Percentiles rank a stretch among this genome's conserved stretches.
phyloP scores from a whole-genome alignment of 345 rosid genomes.

The Eucalyptus shirleyi region DNA sequence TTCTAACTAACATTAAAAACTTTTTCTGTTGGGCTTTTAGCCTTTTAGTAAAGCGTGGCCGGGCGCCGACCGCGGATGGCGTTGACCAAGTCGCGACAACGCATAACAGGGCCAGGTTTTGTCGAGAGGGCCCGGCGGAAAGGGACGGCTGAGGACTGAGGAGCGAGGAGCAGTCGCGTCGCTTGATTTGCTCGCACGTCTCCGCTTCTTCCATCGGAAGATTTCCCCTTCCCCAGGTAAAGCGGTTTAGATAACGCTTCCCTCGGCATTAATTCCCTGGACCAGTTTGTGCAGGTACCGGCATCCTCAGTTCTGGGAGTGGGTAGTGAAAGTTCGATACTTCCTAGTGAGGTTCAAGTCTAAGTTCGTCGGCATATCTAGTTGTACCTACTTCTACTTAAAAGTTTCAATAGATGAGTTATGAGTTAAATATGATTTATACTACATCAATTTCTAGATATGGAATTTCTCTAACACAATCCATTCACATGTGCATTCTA shows the following conservation, averaged over 20 bases:
- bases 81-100: neutral
- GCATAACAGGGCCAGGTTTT: neutral
- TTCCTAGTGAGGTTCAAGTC: rapidly evolving
- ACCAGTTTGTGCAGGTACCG: neutral
- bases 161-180: neutral
- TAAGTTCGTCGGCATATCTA: rapidly evolving
- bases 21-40: neutral
- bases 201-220: neutral
- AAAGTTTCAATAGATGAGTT: rapidly evolving
- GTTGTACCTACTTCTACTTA: rapidly evolving
- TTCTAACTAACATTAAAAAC: neutral
- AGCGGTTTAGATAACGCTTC: neutral
- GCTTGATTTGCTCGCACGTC: neutral
- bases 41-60: neutral
- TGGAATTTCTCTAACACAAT: too few species aligned
- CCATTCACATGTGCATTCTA: rapidly evolving
- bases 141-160: neutral
- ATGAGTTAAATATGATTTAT: rapidly evolving
- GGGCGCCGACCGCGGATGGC: neutral
- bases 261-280: neutral
- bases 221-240: neutral
- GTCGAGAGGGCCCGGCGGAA: neutral
- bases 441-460: too few species aligned
- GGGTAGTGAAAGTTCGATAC: too few species aligned
- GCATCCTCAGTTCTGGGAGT: neutral